Evolutionary conservation across 176 grass and related monocot genomes (phyloP), one percentile per base, ranked within the genome.

Genomic region (Triticum timopheevii): DNA sequence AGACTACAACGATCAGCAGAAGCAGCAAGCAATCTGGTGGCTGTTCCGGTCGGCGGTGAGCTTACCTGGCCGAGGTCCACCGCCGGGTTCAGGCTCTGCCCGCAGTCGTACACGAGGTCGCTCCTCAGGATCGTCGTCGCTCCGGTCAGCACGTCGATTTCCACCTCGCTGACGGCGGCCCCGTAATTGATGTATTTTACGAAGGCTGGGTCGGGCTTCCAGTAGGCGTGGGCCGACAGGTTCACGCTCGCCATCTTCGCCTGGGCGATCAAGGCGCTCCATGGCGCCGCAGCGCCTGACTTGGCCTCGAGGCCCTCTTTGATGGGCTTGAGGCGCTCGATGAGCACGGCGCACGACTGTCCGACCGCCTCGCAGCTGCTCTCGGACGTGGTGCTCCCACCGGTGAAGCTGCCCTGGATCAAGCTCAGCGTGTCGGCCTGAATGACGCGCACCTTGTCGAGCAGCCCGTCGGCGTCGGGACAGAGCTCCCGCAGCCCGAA

Each of bases 41-140:
- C 24, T 27, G 23, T 35, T 6, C 34, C 31, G 66, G 20, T 36
- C 65, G 16, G 17, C 16, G 65, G 31, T 3, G 66, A 16, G 6
- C 78, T 88, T 42, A 97, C 95, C 95, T 97, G 95, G 23, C 95
- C 95, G 44, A 97, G 72, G 83, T 97, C 95, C 2, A 97, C 90
- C 9, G 92, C 95, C 65, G 92, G 95, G 49, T 97, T 94, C 68
- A 97, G 85, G 85, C 95, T 97, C 82, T 92, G 88, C 13, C 95
- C 95, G 15, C 92, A 97, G 79, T 97, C 92, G 22, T 97, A 97
- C 45, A 73, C 54, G 13, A 97, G 88, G 62, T 97, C 95, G 76
- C 83, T 91, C 62, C 92, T 88, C 42, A 97, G 73, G 81, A 97
- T 89, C 77, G 88, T 89, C 15, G 92, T 97, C 67, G 81, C 95